Conservation (phyloP, 371 early-diverging fungal species). For the Mortierella sp. region DNA sequence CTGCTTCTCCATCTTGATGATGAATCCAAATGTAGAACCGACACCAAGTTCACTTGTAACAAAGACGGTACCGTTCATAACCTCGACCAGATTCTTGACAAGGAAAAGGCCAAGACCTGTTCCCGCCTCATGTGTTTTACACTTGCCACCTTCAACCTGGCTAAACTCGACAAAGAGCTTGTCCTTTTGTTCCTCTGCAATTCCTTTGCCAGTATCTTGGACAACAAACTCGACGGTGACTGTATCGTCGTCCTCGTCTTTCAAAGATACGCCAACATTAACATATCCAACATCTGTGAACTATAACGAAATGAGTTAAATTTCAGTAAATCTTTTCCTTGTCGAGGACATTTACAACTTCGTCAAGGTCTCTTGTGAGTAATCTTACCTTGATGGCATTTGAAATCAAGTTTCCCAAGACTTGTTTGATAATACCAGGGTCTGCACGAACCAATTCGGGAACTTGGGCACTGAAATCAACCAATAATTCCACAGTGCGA, state of each 20-base stretch:
- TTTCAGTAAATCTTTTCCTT: too few species aligned
- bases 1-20: conserved; percentile 57
- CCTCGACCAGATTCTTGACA: conserved; percentile 56
- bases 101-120: conserved; percentile 61
- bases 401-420: conserved; percentile 57
- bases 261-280: conserved; percentile 50
- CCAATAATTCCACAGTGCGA: conserved; percentile 56
- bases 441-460: conserved; percentile 57
- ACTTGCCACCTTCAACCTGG: conserved; percentile 56
- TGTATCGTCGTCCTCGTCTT: conserved; percentile 53
- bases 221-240: conserved; percentile 62
- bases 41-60: conserved; percentile 46
- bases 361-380: neutral
- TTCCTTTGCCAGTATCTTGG: conserved; percentile 72
- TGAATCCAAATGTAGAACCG: conserved; percentile 58
- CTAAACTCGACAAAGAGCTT: conserved; percentile 70
- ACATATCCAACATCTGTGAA: conserved; percentile 54
- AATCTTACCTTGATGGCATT: conserved; percentile 58
- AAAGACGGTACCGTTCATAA: conserved; percentile 55
- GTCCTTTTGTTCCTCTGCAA: conserved; percentile 62
- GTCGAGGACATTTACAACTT: neutral
- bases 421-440: conserved; percentile 56
- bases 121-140: conserved; percentile 61
- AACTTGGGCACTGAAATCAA: conserved; percentile 58
- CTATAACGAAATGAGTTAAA: conserved; percentile 7